phyloP scores from a whole-genome alignment of 768 basidiomycete genomes.

The Leccinum rimulosum region DNA sequence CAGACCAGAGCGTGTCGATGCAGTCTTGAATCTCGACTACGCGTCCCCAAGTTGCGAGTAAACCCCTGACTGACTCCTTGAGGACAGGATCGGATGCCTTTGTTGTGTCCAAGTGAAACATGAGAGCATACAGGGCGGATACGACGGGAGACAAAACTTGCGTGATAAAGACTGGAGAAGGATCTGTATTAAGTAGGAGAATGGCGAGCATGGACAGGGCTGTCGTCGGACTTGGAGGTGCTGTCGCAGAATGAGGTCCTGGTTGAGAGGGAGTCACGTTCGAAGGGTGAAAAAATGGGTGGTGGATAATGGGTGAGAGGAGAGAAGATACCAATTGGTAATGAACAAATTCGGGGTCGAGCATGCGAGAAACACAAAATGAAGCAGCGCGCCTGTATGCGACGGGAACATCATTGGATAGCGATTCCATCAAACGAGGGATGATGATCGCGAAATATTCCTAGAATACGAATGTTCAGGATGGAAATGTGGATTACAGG shows the following conservation, averaged over 20 bases:
- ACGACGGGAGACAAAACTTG: constrained; percentile 67
- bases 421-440: constrained; percentile 52
- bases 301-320: constrained; percentile 50
- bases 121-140: constrained; percentile 62
- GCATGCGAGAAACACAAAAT: constrained; percentile 66
- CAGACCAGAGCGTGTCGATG: constrained; percentile 52
- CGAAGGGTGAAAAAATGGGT: constrained; percentile 27
- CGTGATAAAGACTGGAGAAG: constrained; percentile 66
- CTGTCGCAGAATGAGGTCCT: not conserved
- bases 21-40: constrained; percentile 55
- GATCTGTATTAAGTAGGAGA: constrained; percentile 74
- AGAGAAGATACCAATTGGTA: constrained; percentile 25
- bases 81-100: constrained; percentile 65
- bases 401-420: constrained; percentile 36
- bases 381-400: constrained; percentile 61
- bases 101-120: constrained; percentile 48
- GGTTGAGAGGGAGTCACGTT: not conserved
- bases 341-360: constrained; percentile 37
- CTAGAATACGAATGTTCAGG: constrained; percentile 35
- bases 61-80: constrained; percentile 54
- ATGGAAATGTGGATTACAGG: not conserved
- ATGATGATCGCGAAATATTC: constrained; percentile 57
- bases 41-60: constrained; percentile 76
- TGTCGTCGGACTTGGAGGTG: constrained; percentile 30
- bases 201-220: constrained; percentile 52